A percentile compares a stretch with the other conserved stretches of the same genome.
These are phyloP conservation scores for Nidularia pulvinata DNA, from an alignment of 768 basidiomycete genomes.

Conservation along the genomic window DNA sequence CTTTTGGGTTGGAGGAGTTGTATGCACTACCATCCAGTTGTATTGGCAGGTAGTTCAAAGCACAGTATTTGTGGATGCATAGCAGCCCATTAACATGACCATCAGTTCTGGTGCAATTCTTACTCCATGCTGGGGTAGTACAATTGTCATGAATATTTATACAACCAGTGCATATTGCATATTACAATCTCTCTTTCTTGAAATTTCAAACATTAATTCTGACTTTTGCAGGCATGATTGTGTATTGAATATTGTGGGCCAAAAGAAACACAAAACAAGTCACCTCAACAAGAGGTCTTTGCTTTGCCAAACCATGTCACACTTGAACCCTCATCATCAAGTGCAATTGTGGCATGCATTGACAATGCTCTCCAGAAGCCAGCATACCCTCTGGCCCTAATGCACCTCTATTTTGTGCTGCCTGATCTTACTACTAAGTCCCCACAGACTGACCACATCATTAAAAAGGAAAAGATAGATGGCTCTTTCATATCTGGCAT, in stretches of 20 bases:
- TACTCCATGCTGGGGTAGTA: conserved; percentile 5
- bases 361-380: too few relatives aligned
- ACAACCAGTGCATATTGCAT: background rate
- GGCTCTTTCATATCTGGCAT: too few relatives aligned
- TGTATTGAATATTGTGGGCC: background rate
- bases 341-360: too few relatives aligned
- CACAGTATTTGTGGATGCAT: background rate
- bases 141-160: conserved; percentile 6
- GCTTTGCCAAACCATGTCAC: background rate
- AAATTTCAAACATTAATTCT: background rate
- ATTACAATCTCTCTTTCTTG: background rate
- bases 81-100: conserved; percentile 2
- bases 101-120: conserved; percentile 4
- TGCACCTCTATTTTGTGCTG: too few relatives aligned
- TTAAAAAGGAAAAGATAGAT: too few relatives aligned
- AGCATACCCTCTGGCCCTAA: too few relatives aligned
- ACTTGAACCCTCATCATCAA: too few relatives aligned
- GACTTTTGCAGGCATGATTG: background rate
- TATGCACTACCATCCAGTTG: conserved; percentile 1
- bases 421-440: too few relatives aligned
- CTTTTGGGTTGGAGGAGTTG: conserved; percentile 5
- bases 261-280: background rate
- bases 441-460: too few relatives aligned
- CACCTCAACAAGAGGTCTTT: background rate
- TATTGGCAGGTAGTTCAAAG: conserved; percentile 2